Evolutionary conservation across 805 yeast genomes (phyloP), one percentile per base, ranked within the genome.

Genomic region (Tetrapisispora fleetii): DNA sequence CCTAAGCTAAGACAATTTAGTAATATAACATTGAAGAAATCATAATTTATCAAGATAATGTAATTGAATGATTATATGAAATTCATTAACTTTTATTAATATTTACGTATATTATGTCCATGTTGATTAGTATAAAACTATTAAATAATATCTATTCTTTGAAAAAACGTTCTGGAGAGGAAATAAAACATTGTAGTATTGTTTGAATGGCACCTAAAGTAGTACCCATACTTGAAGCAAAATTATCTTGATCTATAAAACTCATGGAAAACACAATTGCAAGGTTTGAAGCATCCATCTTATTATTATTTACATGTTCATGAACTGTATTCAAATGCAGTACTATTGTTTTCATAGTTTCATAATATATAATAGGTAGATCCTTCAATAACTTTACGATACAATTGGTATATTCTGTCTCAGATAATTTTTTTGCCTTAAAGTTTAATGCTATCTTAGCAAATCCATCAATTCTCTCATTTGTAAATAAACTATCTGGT

Each of bases 191-290:
- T 50, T 75, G 76, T 46, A 79, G 62, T 45, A 79, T 69, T 22
- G 69, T 67, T 64, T 79, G 83, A 60, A 79, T 67, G 4, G 77
- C 74, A 21, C 80, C 78, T 54, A 78, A 62, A 27, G 73, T 75
- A 11, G 76, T 64, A 16, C 79, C 76, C 68, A 75, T 76, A 42
- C 73, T 68, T 17, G 58, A 58, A 16, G 72, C 72, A 33, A 71
- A 54, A 50, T 67, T 68, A 37, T 69, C 75, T 55, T 69, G 73
- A 53, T 70, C 66, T 54, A 79, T 63, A 55, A 78, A 76, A 64
- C 81, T 77, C 80, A 79, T 79, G 4, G 83, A 74, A 58, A 91
- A 83, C 7, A 91, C 96, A 48, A 95, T 91, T 4, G 96, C 95
- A 58, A 91, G 68, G 61, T 91, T 91, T 1, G 88, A 81, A 2